Evolutionary conservation across 1,139 yeast species (phyloP).

Genomic region (Debaryomyces coudertii): DNA sequence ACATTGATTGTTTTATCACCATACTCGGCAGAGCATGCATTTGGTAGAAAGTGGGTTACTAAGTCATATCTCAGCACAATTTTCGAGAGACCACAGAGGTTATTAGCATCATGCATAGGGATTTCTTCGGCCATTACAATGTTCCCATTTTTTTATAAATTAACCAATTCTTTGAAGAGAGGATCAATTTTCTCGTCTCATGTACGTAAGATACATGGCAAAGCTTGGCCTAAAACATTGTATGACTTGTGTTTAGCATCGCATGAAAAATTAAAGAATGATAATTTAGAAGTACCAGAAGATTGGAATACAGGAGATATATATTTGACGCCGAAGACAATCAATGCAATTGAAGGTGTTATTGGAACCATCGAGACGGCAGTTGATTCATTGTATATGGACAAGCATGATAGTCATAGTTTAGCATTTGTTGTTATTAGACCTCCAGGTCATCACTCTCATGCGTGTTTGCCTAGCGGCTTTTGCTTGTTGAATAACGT

Average conservation of each 20-base stretch:
- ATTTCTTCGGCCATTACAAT: slow-evolving; percentile 75
- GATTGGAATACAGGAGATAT: slow-evolving; percentile 88
- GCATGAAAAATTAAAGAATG: slow-evolving; percentile 54
- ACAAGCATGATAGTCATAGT: slow-evolving; percentile 40
- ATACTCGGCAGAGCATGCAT: slow-evolving; percentile 65
- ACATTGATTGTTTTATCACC: slow-evolving; percentile 63
- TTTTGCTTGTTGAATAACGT: slow-evolving; percentile 83
- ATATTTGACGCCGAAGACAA: slow-evolving; percentile 67
- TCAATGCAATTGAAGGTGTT: slow-evolving; percentile 77
- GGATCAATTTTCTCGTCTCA: slow-evolving; percentile 58
- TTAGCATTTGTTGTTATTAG: slow-evolving; percentile 72
- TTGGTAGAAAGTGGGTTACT: slow-evolving; percentile 77
- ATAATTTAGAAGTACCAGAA: slow-evolving; percentile 73
- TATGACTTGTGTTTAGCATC: slow-evolving; percentile 63
- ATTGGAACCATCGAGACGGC: slow-evolving; percentile 79
- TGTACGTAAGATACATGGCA: slow-evolving; percentile 76
- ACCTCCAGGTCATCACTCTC: slow-evolving; percentile 94
- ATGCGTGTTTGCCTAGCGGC: slow-evolving; percentile 83
- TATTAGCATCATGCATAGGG: slow-evolving; percentile 76
- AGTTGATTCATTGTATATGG: slow-evolving; percentile 57
- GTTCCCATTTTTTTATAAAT: slow-evolving; percentile 62
- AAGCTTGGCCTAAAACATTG: slow-evolving; percentile 67
- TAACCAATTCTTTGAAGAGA: slow-evolving; percentile 52
- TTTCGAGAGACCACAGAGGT: slow-evolving; percentile 83
- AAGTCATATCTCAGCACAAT: slow-evolving; percentile 68